Base-by-base conservation (phyloP, 2,329 filamentous ascomycete genomes). In the Penicillium oxalicum region DNA sequence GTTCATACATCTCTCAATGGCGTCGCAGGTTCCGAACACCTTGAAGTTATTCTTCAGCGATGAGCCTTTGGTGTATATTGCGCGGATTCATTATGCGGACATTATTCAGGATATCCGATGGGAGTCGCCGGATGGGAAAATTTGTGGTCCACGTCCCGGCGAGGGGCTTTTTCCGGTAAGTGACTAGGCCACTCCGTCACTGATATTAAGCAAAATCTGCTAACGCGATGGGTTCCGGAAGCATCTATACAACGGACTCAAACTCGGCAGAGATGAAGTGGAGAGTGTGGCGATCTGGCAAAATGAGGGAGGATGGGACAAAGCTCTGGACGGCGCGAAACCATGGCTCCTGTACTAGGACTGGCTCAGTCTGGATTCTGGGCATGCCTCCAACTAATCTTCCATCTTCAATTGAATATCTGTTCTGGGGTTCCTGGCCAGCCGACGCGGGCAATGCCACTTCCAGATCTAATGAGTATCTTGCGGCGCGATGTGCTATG, bases 151-250 rank as follows among this genome's bases (percentile, higher is more conserved):
- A 37, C 59, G 69, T 41, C 65, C 65, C 9, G 60, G 58, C 12
- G 67, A 70, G 50, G 69, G 69, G 8, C 57, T 71, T 49, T 71
- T 71, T 52, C 69, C 69, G 24, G 67, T 70, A 54, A 57, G 67
- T 56, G 39, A n/a, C 18, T n/a, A 2, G 43, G 9, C 5, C 4
- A 34, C 6, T 11, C 3, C 29, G 7, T 33, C n/a, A 12, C 8
- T 9, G 24, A 33, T 9, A 9, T 5, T 27, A 12, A 36, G 28
- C 7, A n/a, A 18, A 25, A 32, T 26, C 37, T 38, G 24, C 50
- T 55, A 28, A 43, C 7, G 12, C n/a, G 13, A 27, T 53, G 7
- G 27, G 11, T 8, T 11, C 12, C 2, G 1, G 12, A 44, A 70
- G 68, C 68, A 70, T 52, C 55, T 70, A 11, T 70, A 70, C 40